These are phyloP conservation scores for Capsicum rhomboideum DNA, from an alignment of 257 asterid species.

Conservation along the genomic window DNA sequence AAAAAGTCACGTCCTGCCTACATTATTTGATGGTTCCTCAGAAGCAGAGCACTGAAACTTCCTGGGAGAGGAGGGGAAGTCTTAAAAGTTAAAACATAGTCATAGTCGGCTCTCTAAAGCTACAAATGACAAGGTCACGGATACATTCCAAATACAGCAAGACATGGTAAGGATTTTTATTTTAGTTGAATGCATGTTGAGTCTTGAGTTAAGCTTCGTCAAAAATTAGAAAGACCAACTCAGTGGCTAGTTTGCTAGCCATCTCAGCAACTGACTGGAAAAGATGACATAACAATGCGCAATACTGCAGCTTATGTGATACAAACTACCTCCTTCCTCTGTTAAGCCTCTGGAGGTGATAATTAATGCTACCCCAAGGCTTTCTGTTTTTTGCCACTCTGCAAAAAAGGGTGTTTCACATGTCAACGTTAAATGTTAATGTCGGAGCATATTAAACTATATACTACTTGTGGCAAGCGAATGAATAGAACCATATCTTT, in stretches of 20 bases:
- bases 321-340: slow-evolving; percentile 43
- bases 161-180: not conserved
- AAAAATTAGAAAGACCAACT: not conserved
- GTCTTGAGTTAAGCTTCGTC: no score
- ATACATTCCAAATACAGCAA: not conserved
- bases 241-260: not conserved
- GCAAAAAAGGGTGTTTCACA: slow-evolving; percentile 8
- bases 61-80: no score
- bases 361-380: slow-evolving; percentile 75
- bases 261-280: not conserved
- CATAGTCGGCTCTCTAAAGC: no score
- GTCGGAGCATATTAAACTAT: not conserved
- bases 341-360: slow-evolving; percentile 87
- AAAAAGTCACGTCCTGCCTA: no score
- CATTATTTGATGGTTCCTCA: no score
- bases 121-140: no score
- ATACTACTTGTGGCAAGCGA: no score
- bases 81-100: no score
- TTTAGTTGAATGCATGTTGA: not conserved
- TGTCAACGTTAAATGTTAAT: not conserved
- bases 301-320: not conserved
- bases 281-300: not conserved
- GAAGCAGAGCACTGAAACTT: no score
- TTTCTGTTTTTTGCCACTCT: slow-evolving; percentile 56
- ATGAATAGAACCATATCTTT: no score